Base-by-base conservation (phyloP, 176 grass and related monocot genomes). In the Hyparrhenia diplandra region DNA sequence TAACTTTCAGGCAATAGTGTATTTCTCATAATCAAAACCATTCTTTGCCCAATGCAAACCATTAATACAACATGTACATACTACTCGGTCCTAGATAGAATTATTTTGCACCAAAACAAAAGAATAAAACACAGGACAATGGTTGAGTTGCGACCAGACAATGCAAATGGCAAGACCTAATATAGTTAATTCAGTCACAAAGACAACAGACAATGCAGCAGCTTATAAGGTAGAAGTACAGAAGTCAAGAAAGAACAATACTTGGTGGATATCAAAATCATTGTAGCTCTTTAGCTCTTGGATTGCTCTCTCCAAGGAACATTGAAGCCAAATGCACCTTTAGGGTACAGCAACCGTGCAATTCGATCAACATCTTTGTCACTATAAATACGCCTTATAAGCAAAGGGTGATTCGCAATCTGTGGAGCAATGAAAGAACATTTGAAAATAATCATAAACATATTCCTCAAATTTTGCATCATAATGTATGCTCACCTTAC, bases 261-360 rank as follows among this genome's bases (percentile, higher is more conserved):
- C 92, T 84, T 82, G 90, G 47, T 99, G 92, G 84, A 99, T 95
- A 81, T 80, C 69, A 83, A 91, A 99, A 88, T 99, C 96, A 88
- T 91, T 95, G 82, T 93, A 99, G 76, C 21, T 85, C 81, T 86
- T 93, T 58, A 99, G 87, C 77, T 90, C 92, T 90, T 93, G 75
- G 67, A 85, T 90, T 74, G 93, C 92, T 95, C 76, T 99, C 63
- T 95, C 90, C 69, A 99, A 86, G 35, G 86, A 86, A 87, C 92
- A 99, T 84, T 90, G 80, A 99, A 99, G 31, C 96, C 90, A 87
- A 99, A 99, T 75, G 90, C 88, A 45, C 96, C 96, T 80, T 91
- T 95, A 74, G 92, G 96, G 81, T 95, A 99, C 34, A 93, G 75
- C 55, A 91, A 81, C 71, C 59, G 93, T 78, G 87, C 92, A 64